Percentiles rank a stretch among this genome's conserved stretches.
These are phyloP conservation scores for Fusarium sp. DNA, from an alignment of 2,329 filamentous ascomycete genomes.

Conservation along the genomic window DNA sequence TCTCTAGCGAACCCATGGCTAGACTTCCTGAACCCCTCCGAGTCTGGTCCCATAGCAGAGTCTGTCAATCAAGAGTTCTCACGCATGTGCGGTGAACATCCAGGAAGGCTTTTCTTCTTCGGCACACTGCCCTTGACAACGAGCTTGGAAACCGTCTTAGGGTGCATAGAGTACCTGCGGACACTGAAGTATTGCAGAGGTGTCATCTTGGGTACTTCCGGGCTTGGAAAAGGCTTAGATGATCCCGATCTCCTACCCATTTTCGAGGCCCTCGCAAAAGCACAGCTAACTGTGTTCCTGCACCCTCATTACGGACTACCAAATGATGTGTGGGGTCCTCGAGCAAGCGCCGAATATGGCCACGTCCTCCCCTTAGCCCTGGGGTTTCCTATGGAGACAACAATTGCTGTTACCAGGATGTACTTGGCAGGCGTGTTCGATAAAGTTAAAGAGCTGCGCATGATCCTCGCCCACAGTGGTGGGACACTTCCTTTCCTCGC, in stretches of 20 bases:
- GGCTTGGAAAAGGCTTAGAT: conserved; percentile 82
- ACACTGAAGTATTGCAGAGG: conserved; percentile 77
- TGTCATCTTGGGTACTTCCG: conserved; percentile 88
- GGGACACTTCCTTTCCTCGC: conserved; percentile 90
- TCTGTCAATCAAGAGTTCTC: conserved; percentile 84
- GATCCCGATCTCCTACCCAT: conserved; percentile 79
- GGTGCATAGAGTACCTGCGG: conserved; percentile 72
- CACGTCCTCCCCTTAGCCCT: conserved; percentile 88
- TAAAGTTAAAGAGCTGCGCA: conserved; percentile 68
- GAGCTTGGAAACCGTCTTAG: conserved; percentile 68
- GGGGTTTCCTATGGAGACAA: conserved; percentile 92
- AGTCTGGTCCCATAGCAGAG: conserved; percentile 71
- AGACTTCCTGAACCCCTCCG: conserved; percentile 76
- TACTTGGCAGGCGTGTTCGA: conserved; percentile 89
- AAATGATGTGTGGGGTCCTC: conserved; percentile 79
- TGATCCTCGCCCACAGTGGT: conserved; percentile 88
- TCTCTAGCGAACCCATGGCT: conserved; percentile 95
- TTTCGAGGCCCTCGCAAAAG: conserved; percentile 74
- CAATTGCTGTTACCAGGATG: conserved; percentile 89
- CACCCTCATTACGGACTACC: conserved; percentile 95
- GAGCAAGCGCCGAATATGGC: conserved; percentile 76
- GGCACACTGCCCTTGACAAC: conserved; percentile 83
- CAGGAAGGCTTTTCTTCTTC: conserved; percentile 82
- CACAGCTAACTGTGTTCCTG: conserved; percentile 77
- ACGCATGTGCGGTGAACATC: conserved; percentile 72